Percentiles rank a stretch among this genome's conserved stretches.
These are phyloP conservation scores for Chrysoporthe deuterocubensis DNA, from an alignment of 2,329 filamentous ascomycete genomes.

Conservation along the genomic window DNA sequence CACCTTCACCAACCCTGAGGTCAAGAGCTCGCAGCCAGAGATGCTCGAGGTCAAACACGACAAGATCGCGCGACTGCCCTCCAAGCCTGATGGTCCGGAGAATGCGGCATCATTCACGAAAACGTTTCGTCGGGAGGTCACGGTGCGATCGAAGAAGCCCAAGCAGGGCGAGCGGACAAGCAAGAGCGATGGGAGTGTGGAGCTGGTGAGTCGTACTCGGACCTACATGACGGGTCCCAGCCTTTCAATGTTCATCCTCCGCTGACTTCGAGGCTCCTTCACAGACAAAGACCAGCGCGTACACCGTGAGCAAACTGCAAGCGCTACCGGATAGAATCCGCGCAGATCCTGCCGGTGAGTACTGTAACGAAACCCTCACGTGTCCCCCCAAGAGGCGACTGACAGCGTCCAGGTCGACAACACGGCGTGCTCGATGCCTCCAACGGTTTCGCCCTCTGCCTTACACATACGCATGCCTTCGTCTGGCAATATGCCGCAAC, in stretches of 20 bases:
- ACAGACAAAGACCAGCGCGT: constrained; percentile 82
- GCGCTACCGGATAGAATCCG: constrained; percentile 79
- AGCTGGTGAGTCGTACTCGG: constrained; percentile 57
- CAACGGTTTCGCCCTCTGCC: constrained; percentile 74
- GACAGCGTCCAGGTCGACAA: constrained; percentile 56
- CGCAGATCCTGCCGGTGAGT: constrained; percentile 66
- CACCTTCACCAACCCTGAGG: constrained; percentile 58
- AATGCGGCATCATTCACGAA: constrained; percentile 37
- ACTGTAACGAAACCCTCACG: constrained; percentile 2
- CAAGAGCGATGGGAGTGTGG: constrained; percentile 70
- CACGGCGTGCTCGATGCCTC: constrained; percentile 68
- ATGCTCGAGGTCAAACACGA: constrained; percentile 61
- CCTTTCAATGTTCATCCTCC: not conserved
- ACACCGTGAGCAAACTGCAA: constrained; percentile 82
- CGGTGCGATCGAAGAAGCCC: constrained; percentile 64
- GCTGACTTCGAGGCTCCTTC: constrained; percentile 33
- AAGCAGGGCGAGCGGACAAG: constrained; percentile 65
- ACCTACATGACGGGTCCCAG: not conserved
- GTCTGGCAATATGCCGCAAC: constrained; percentile 87
- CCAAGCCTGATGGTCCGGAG: constrained; percentile 54
- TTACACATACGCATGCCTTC: constrained; percentile 81
- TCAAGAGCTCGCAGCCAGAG: constrained; percentile 45
- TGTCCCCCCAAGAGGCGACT: not conserved
- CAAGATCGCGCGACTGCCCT: constrained; percentile 50
- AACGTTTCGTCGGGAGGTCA: constrained; percentile 52